Conservation (phyloP, 225 moss, liverwort and hornwort species). For the Antitrichia curtipendula region DNA sequence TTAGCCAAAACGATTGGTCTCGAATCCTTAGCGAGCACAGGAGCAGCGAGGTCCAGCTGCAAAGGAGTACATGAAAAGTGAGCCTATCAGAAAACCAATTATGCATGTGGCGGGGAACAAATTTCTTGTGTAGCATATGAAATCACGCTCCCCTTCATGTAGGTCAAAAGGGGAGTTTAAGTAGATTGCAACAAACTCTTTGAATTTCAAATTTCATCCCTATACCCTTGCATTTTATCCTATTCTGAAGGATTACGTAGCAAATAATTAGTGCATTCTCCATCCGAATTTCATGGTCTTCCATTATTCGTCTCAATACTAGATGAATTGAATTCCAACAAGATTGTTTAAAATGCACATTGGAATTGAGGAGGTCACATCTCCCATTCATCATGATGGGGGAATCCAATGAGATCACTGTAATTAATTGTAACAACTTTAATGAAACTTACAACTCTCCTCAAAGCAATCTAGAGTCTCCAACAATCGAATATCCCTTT, state of each 20-base stretch:
- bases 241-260: not conserved
- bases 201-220: not conserved
- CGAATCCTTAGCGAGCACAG: constrained; percentile 34
- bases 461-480: not conserved
- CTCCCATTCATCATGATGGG: not conserved
- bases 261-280: not conserved
- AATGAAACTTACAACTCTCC: not conserved
- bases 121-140: not conserved
- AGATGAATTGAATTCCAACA: not conserved
- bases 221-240: not conserved
- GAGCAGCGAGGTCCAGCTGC: constrained; percentile 64
- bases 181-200: not conserved
- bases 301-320: not conserved
- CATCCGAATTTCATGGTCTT: not conserved
- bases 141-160: not conserved
- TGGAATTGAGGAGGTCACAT: not conserved
- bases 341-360: not conserved
- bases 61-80: not conserved
- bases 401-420: not conserved
- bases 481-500: not conserved
- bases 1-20: constrained; percentile 61
- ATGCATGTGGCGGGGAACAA: not conserved
- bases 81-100: not conserved
- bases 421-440: not conserved
- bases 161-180: not conserved